These are phyloP conservation scores for Nematocida ausubeli DNA, from an alignment of 371 early-diverging fungal genomes.

Conservation along the genomic window DNA sequence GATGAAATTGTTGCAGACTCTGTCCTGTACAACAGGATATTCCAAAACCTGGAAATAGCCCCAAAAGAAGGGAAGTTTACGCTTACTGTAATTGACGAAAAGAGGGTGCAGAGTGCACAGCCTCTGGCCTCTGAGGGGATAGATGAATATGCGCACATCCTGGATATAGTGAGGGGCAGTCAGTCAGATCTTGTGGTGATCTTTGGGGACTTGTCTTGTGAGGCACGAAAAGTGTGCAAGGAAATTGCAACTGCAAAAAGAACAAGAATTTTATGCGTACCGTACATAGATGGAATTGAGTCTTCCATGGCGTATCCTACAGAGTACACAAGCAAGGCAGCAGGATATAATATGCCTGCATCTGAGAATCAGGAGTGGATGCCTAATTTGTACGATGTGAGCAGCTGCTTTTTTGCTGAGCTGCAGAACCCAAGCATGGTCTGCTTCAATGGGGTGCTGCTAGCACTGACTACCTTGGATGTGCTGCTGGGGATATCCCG, in stretches of 20 bases:
- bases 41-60: not conserved
- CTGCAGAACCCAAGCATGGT: constrained; percentile 31
- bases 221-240: constrained; percentile 4
- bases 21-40: not conserved
- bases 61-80: not conserved
- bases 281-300: constrained; percentile 7
- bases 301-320: constrained; percentile 34
- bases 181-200: constrained; percentile 1
- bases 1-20: constrained; percentile 22
- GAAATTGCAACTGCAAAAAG: not conserved
- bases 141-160: not conserved
- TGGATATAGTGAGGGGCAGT: not conserved
- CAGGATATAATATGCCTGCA: not conserved
- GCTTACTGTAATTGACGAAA: not conserved
- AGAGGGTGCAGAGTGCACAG: not conserved
- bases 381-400: not conserved
- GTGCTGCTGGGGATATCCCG: constrained; percentile 8
- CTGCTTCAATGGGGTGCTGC: constrained; percentile 6
- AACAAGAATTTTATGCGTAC: not conserved
- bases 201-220: constrained; percentile 24
- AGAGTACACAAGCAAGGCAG: not conserved
- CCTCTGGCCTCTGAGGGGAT: no score
- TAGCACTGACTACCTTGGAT: constrained; percentile 12
- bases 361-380: not conserved
- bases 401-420: not conserved